A percentile compares a stretch with the other conserved stretches of the same genome.
Evolutionary conservation across 257 asterid species (phyloP).

Genomic region (Buddleja alternifolia): DNA sequence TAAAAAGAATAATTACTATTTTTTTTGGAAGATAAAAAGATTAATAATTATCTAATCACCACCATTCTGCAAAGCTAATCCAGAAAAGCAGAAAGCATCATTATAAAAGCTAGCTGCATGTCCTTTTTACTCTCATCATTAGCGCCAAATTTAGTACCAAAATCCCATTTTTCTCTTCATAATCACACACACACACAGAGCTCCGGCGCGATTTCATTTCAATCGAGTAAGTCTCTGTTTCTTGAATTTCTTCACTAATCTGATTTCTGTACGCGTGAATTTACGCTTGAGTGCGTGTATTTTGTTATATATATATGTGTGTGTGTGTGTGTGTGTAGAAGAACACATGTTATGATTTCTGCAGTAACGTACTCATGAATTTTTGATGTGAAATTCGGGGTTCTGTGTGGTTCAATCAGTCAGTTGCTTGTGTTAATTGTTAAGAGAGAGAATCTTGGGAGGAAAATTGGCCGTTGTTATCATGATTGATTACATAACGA

Average conservation of each 20-base stretch:
- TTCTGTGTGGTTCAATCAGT: not conserved
- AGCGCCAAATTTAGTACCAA: conserved; percentile 28
- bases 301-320: not conserved
- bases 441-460: not conserved
- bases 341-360: no score
- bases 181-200: conserved; percentile 12
- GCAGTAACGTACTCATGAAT: not conserved
- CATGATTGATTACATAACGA: not conserved
- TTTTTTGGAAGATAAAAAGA: no score
- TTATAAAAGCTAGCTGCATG: conserved; percentile 12
- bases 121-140: not conserved
- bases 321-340: conserved; percentile 4
- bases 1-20: no score
- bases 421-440: not conserved
- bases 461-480: not conserved
- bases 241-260: not conserved
- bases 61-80: no score
- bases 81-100: not conserved
- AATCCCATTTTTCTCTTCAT: not conserved
- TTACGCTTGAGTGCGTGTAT: not conserved
- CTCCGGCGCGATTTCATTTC: conserved; percentile 9
- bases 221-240: conserved; percentile 21
- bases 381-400: conserved; percentile 5
- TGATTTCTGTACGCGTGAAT: not conserved
- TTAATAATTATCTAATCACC: no score